Base-by-base conservation (phyloP, 75 land plant species). In the Selaginella tamariscina region DNA sequence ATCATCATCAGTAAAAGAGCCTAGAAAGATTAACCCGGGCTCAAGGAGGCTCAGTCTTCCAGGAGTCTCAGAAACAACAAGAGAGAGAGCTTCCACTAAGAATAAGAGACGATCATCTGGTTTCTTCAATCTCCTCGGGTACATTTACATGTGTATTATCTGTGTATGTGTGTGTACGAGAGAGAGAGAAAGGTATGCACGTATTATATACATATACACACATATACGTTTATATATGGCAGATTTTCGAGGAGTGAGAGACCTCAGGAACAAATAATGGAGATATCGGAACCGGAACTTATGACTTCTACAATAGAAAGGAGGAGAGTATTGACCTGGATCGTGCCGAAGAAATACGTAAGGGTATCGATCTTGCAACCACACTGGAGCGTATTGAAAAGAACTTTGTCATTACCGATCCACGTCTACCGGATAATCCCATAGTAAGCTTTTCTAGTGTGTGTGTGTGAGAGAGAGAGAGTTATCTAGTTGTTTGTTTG, bases 391-490 rank as follows among this genome's bases (percentile, higher is more conserved):
- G 89, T 54, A 87, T 87, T 22, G 86, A 87, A 79, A 87, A 87
- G 66, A 87, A 87, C 68, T 87, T 87, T 67, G 89, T 87, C 64
- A 83, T 87, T 26, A 87, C 89, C 56, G 89, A 87, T 76, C 89
- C 89, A 1, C 78, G 89, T 27, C 66, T 87, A 9, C 89, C 89
- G 29, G 89, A 87, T 67, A 87, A 87, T 70, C 89, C 89, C 60
- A 87, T 87, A 72, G 89, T 87, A 73, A 83, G 86, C 49, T 5
- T 39, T n/a, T n/a, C n/a, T n/a, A n/a, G n/a, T n/a, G n/a, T n/a
- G n/a, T n/a, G n/a, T n/a, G n/a, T n/a, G n/a, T n/a, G n/a, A n/a
- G n/a, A n/a, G n/a, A n/a, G n/a, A n/a, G n/a, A n/a, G n/a, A n/a
- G n/a, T n/a, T n/a, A n/a, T n/a, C n/a, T n/a, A n/a, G n/a, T n/a